Base-by-base conservation (phyloP, 495 filamentous ascomycete species). In the Chaetomium cochliodes region DNA sequence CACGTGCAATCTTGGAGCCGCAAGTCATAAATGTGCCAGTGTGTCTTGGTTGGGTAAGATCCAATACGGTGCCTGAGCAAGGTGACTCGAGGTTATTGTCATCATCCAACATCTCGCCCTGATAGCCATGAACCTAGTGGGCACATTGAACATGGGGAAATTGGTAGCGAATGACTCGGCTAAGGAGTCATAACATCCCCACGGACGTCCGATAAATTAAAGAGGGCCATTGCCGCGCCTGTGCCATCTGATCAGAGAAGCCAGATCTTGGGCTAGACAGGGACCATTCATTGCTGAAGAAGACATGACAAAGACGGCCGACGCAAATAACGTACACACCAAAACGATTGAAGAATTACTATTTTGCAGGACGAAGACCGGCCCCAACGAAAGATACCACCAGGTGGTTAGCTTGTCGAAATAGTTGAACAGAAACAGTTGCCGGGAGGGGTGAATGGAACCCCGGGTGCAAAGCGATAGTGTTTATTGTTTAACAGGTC, bases 161-260 rank as follows among this genome's bases (percentile, higher is more conserved):
- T 3, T 22, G 33, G 7, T 23, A 56, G 33, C n/a, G 9, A 41
- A 7, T 20, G 20, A 56, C 53, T 22, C 8, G 57, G 15, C 25
- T 25, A 18, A 49, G 0, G 22, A 30, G 26, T 39, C 46, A 23
- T 7, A 3, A 18, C 7, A 18, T 39, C 58, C 58, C 58, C 58
- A 60, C 58, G 58, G 58, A 60, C 18, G 58, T 60, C 58, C 58
- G 58, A 8, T 12, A 7, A 51, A 5, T 15, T 4, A 1, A 3
- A 23, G n/a, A 28, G 26, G 16, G 9, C 1, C 20, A 37, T 47
- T 49, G 42, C 57, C 57, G 42, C 25, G 57, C 42, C 41, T 15
- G 42, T 37, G 26, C 41, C 57, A 49, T 30, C 11, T 2, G 13
- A 25, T 18, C 33, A 42, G 15, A 47, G 44, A 20, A 49, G 30